Evolutionary conservation across 73 alveolate genomes (phyloP).

Genomic region (Stentor coeruleus): DNA sequence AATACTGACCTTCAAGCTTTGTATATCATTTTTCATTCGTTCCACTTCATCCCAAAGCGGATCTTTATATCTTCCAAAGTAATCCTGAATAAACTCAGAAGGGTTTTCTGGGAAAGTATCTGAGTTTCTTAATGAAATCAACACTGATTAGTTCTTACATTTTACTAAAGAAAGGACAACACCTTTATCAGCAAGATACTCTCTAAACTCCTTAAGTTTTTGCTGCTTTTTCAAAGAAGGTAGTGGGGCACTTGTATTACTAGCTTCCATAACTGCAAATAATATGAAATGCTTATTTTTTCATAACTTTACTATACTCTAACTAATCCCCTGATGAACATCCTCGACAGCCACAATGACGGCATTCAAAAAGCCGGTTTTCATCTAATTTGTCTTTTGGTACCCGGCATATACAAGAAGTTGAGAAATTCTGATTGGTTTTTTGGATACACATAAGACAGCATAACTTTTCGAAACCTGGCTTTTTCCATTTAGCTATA

Average conservation of each 20-base stretch:
- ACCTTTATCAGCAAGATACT: conserved; percentile 57
- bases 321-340: conserved; percentile 98
- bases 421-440: conserved; percentile 77
- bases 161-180: conserved; percentile 53
- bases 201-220: conserved; percentile 48
- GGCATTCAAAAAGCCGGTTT: conserved; percentile 92
- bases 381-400: conserved; percentile 96
- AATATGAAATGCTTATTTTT: too few species aligned
- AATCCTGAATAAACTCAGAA: conserved; percentile 41
- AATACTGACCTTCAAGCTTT: conserved; percentile 24
- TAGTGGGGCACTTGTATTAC: neutral
- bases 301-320: too few species aligned
- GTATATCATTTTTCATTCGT: conserved; percentile 32
- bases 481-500: conserved; percentile 99
- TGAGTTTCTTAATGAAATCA: conserved; percentile 36
- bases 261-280: conserved; percentile 15
- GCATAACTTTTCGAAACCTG: conserved; percentile 96
- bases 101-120: conserved; percentile 47
- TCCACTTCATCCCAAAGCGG: conserved; percentile 62
- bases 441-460: conserved; percentile 93
- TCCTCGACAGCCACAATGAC: conserved; percentile 98
- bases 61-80: conserved; percentile 48
- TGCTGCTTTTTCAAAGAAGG: conserved; percentile 42
- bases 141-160: conserved; percentile 35
- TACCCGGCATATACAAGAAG: conserved; percentile 97